Conservation (phyloP, 2,329 filamentous ascomycete genomes). For the Colletotrichum sp. region DNA sequence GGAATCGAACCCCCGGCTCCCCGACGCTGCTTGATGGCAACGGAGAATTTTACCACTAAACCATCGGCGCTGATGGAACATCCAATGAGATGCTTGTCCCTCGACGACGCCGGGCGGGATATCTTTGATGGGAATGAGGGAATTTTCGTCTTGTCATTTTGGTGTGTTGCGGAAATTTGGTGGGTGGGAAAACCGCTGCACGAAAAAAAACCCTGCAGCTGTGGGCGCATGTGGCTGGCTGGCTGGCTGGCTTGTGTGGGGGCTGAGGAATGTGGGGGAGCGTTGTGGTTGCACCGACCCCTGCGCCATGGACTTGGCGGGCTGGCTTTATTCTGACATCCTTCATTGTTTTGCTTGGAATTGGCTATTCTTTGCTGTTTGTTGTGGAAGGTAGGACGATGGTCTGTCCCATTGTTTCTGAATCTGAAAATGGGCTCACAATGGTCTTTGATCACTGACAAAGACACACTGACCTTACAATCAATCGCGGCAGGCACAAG, state of each 20-base stretch:
- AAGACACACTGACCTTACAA: neutral
- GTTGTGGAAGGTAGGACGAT: neutral
- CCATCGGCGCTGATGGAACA: neutral
- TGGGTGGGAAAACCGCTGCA: rapidly evolving
- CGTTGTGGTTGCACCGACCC: neutral
- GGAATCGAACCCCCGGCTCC: slow-evolving; percentile 1
- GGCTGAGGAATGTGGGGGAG: neutral
- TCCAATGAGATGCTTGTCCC: neutral
- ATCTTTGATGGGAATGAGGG: neutral
- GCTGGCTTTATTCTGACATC: neutral
- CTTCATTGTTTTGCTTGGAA: neutral
- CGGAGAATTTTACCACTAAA: slow-evolving; percentile 8
- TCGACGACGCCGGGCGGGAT: rapidly evolving
- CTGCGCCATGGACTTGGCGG: neutral
- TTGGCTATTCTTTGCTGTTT: rapidly evolving
- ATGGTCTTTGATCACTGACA: neutral
- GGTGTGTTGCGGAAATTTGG: neutral
- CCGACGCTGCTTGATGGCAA: slow-evolving; percentile 1
- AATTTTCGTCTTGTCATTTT: neutral
- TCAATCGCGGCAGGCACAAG: rapidly evolving
- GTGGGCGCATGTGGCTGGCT: neutral
- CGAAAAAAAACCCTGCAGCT: neutral
- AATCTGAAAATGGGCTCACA: neutral
- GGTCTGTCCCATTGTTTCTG: neutral
- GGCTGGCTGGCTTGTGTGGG: too few relatives aligned